Evolutionary conservation across 208 protist species (phyloP), one percentile per base, ranked within the genome.

Genomic region (Crithidia fasciculata): DNA sequence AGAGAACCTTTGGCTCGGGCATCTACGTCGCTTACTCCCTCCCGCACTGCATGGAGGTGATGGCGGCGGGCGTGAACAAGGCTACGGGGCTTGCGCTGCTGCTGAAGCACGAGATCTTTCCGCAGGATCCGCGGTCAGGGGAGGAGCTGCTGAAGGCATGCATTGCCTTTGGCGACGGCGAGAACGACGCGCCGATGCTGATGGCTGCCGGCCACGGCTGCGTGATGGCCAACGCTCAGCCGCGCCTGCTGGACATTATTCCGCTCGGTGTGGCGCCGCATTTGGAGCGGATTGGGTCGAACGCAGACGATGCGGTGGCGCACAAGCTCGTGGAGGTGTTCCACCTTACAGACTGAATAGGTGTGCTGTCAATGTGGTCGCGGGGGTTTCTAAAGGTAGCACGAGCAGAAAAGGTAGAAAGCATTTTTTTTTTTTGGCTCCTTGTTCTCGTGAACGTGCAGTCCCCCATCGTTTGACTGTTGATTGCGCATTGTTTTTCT

Each of bases 101-200:
- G 37, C 69, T 83, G 44, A 75, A 80, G 49, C 16, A 77, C 15
- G 54, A 49, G 19, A 62, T 85, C 40, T 78, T 72, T 53, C 63
- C 74, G 6, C 52, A 64, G 28, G 54, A 78, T 40, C 44, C 62
- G 8, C 59, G 66, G 6, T 64, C 49, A 13, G 55, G 49, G 4
- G 54, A 65, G 28, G 54, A 75, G 69, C 69, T 85, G 16, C 59
- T 82, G 64, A 67, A 81, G 55, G 59, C 75, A 39, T 82, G 72
- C 66, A 84, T 90, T 12, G 64, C 72, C 43, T 88, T 90, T 70
- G 80, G 86, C 43, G 86, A 90, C 52, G 82, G 76, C 18, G 60
- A 76, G 41, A 88, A 90, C 62, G 86, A 88, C 41, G 59, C 44
- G 16, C 59, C 76, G 62, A 85, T 90, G 80, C 49, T 90, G 37